Evolutionary conservation across 1,284 basidiomycete species (phyloP).

Genomic region (Gymnopus androsaceus): DNA sequence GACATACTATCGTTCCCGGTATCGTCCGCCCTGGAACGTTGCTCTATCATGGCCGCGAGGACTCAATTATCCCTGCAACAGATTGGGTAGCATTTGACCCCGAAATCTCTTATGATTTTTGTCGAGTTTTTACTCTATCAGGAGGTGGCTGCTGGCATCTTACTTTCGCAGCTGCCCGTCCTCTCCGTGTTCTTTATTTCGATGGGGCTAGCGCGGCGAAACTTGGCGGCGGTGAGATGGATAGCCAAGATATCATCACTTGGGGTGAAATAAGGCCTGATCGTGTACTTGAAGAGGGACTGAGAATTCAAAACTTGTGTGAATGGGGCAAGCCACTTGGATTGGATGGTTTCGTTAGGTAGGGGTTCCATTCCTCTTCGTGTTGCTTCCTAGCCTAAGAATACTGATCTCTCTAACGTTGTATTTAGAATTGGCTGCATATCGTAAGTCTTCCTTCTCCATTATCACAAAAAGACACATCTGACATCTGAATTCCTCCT

Average conservation of each 20-base stretch:
- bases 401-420: background rate
- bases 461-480: too few relatives aligned
- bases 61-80: constrained; percentile 30
- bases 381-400: background rate
- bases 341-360: too few relatives aligned
- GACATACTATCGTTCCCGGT: constrained; percentile 47
- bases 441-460: constrained; percentile 50
- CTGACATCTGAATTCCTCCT: background rate
- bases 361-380: background rate
- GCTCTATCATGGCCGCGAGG: constrained; percentile 39
- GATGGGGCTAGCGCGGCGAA: constrained; percentile 44
- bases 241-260: constrained; percentile 43
- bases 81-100: constrained; percentile 46
- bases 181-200: constrained; percentile 44
- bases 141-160: constrained; percentile 35
- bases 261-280: constrained; percentile 32
- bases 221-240: constrained; percentile 36
- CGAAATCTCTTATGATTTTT: constrained; percentile 44
- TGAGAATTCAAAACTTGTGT: constrained; percentile 35
- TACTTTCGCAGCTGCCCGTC: constrained; percentile 36
- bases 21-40: constrained; percentile 41
- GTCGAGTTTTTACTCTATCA: too few relatives aligned
- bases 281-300: constrained; percentile 24
- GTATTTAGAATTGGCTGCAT: constrained; percentile 46
- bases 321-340: constrained; percentile 41